Conservation (phyloP, 1,284 basidiomycete species). For the Coniferiporia weirii region DNA sequence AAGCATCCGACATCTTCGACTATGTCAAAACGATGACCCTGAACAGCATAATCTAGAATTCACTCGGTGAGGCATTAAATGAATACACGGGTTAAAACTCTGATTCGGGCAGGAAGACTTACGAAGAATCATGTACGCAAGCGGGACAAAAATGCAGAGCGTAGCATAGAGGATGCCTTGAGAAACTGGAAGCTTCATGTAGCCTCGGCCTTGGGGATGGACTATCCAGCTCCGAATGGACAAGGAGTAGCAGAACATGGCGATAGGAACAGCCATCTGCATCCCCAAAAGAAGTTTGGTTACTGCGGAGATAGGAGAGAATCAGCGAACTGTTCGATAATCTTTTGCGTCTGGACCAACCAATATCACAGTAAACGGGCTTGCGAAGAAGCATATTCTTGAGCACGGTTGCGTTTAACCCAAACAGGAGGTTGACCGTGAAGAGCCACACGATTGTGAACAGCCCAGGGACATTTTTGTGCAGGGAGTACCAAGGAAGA, state of each 20-base stretch:
- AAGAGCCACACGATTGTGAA: slow-evolving; percentile 55
- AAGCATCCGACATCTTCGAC: slow-evolving; percentile 59
- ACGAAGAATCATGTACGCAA: slow-evolving; percentile 57
- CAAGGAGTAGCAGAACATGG: slow-evolving; percentile 42
- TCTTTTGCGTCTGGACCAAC: slow-evolving; percentile 27
- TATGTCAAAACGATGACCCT: slow-evolving; percentile 68
- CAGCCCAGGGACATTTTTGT: slow-evolving; percentile 51
- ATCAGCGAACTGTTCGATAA: no score
- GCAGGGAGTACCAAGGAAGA: slow-evolving; percentile 39
- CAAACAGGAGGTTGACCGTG: slow-evolving; percentile 44
- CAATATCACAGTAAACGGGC: slow-evolving; percentile 65
- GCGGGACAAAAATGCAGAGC: slow-evolving; percentile 50
- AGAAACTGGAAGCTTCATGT: no score
- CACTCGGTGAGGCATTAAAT: background rate
- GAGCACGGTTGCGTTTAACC: slow-evolving; percentile 57
- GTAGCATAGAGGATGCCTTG: slow-evolving; percentile 39
- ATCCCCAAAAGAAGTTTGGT: slow-evolving; percentile 40
- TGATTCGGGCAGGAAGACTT: slow-evolving; percentile 25
- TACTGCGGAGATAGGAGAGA: slow-evolving; percentile 24
- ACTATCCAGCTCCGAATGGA: slow-evolving; percentile 11
- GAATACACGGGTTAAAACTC: background rate
- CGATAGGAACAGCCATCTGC: slow-evolving; percentile 49
- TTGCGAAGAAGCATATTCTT: slow-evolving; percentile 35
- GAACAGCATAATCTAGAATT: slow-evolving; percentile 51
- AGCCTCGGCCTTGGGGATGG: slow-evolving; percentile 24